phyloP scores from a whole-genome alignment of 768 basidiomycete species.

The Amanita thiersii region DNA sequence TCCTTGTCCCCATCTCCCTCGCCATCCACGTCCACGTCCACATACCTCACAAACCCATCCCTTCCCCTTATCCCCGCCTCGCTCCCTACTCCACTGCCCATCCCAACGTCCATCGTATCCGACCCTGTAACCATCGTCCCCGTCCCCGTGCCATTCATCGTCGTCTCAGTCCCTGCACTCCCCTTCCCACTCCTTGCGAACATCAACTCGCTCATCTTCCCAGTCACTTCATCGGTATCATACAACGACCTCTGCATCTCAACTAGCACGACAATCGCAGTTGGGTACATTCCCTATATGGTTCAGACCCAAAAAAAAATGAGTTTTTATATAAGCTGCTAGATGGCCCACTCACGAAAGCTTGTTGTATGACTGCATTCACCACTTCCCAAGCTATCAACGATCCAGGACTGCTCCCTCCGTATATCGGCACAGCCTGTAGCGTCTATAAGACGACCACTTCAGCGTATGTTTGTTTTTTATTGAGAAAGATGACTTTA shows the following conservation, averaged over 20 bases:
- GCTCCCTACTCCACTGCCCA: too few relatives aligned
- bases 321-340: background rate
- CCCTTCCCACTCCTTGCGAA: background rate
- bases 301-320: background rate
- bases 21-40: too few relatives aligned
- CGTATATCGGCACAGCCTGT: conserved; percentile 22
- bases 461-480: background rate
- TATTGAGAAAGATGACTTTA: conserved; percentile 7
- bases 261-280: conserved; percentile 20
- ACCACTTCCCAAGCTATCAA: conserved; percentile 17
- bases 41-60: too few relatives aligned
- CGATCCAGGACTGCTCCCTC: conserved; percentile 15
- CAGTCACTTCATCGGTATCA: conserved; percentile 15
- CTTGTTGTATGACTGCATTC: conserved; percentile 22
- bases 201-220: background rate
- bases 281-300: conserved; percentile 21
- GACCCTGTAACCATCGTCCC: background rate
- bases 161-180: background rate
- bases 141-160: background rate
- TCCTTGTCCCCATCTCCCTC: too few relatives aligned
- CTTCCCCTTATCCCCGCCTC: too few relatives aligned
- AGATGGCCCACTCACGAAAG: conserved; percentile 13
- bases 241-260: conserved; percentile 20
- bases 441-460: conserved; percentile 14
- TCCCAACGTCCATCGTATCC: too few relatives aligned